Base-by-base conservation (phyloP, 2,329 filamentous ascomycete genomes). In the Blastomyces percursus region DNA sequence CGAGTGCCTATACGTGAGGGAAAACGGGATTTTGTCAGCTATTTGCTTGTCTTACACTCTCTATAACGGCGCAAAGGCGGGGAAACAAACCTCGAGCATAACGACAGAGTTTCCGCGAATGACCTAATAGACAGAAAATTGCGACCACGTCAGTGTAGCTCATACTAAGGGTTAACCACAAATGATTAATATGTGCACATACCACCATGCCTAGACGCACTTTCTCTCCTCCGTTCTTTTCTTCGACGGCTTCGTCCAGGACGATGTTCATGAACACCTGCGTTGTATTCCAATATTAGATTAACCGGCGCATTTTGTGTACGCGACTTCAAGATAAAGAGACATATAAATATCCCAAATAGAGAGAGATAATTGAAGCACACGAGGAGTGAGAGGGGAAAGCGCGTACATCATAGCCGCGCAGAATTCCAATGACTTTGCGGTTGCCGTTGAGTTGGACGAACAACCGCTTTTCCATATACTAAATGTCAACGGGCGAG, bases 191-290 rank as follows among this genome's bases (percentile, higher is more conserved):
- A 35, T 16, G 21, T 16, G 7, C 66, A 83, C 88, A 67, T 84
- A 91, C 93, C 65, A 96, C 90, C 88, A 96, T 96, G 74, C 94
- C 94, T 64, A 97, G 82, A 70, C 86, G 84, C 68, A 89, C 86
- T 79, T 96, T 96, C 79, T 96, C 91, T 64, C 91, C 91, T 65
- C 90, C 90, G 24, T 88, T 83, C 77, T 95, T 96, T 81, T 96
- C 92, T 76, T 99, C 94, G 56, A 96, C 86, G 24, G 94, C 93
- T 70, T 99, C 94, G 76, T 99, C 95, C 30, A 99, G 84, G 52
- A 99, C 94, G 73, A 99, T 91, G 79, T 99, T 99, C 73, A 99
- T 81, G 80, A 97, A 99, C 66, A 97, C 92, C 93, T 96, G 68
- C 7, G 51, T n/a, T 56, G 8, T 35, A 57, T n/a, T 24, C 32